Conservation (phyloP, 2,329 filamentous ascomycete genomes). For the Thelonectria blattea region DNA sequence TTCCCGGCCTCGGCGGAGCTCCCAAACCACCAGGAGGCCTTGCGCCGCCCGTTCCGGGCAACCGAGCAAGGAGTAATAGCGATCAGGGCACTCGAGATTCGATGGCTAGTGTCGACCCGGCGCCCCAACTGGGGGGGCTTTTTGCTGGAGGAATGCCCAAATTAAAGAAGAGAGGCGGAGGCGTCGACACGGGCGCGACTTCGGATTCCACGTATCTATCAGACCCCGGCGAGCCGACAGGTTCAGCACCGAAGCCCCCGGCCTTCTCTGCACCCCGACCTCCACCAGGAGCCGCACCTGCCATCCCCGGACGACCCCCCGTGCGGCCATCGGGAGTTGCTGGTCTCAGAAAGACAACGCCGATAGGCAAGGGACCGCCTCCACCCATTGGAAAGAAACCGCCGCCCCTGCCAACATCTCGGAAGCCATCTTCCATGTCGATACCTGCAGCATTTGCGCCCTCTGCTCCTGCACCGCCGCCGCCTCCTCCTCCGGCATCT, state of each 20-base stretch:
- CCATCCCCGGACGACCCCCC: slow-evolving; percentile 32
- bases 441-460: slow-evolving; percentile 45
- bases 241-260: slow-evolving; percentile 61
- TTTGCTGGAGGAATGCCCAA: slow-evolving; percentile 97
- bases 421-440: slow-evolving; percentile 59
- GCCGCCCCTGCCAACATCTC: slow-evolving; percentile 64
- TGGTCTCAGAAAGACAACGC: slow-evolving; percentile 65
- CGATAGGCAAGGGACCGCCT: slow-evolving; percentile 67
- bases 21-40: slow-evolving; percentile 65
- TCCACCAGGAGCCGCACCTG: slow-evolving; percentile 46
- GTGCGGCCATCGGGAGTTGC: slow-evolving; percentile 50
- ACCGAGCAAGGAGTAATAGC: slow-evolving; percentile 82
- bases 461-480: slow-evolving; percentile 45
- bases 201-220: slow-evolving; percentile 75
- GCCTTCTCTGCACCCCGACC: slow-evolving; percentile 61
- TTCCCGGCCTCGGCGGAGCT: slow-evolving; percentile 64
- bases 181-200: slow-evolving; percentile 70
- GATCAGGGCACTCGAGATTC: slow-evolving; percentile 64
- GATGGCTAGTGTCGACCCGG: slow-evolving; percentile 56
- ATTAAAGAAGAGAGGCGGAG: slow-evolving; percentile 84
- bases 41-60: slow-evolving; percentile 74
- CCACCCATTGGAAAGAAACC: slow-evolving; percentile 80
- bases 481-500: slow-evolving; percentile 47
- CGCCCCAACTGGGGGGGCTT: slow-evolving; percentile 84
- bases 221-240: slow-evolving; percentile 64